Conservation (phyloP, 345 rosid genomes). For the Diplotaxis tenuifolia region DNA sequence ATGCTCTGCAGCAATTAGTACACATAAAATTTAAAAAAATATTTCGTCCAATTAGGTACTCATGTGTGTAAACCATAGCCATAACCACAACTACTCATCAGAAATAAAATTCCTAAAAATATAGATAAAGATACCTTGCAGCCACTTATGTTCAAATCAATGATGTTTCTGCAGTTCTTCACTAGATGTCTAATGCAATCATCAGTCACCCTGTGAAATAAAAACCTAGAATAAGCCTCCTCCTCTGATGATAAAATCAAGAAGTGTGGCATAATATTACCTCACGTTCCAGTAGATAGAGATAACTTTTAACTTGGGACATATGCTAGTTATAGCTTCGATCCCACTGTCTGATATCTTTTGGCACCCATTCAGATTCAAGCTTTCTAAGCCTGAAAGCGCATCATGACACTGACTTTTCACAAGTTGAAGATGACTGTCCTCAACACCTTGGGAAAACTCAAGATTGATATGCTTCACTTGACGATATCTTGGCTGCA, state of each 20-base stretch:
- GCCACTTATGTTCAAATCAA: conserved; percentile 86
- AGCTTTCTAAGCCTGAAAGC: conserved; percentile 60
- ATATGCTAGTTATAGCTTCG: conserved; percentile 58
- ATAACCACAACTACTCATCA: not conserved
- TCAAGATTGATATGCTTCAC: conserved; percentile 76
- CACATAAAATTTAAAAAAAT: conserved; percentile 22
- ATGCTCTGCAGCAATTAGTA: conserved; percentile 51
- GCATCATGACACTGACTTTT: conserved; percentile 52
- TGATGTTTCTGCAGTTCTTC: conserved; percentile 55
- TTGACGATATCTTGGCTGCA: conserved; percentile 67
- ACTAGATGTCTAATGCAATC: conserved; percentile 59
- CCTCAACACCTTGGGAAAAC: conserved; percentile 80
- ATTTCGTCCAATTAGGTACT: not conserved
- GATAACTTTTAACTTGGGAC: conserved; percentile 63
- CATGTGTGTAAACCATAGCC: not conserved
- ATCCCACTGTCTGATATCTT: conserved; percentile 86
- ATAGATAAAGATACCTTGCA: conserved; percentile 62
- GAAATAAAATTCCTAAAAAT: conserved; percentile 10
- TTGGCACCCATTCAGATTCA: conserved; percentile 91
- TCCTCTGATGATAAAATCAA: conserved; percentile 6
- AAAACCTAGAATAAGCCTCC: conserved; percentile 4
- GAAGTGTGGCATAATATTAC: conserved; percentile 41
- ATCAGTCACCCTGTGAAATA: conserved; percentile 63
- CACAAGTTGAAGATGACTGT: conserved; percentile 61
- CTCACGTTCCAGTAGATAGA: conserved; percentile 95